Conservation (phyloP, 768 basidiomycete genomes). For the Paxillus rubicundulus region DNA sequence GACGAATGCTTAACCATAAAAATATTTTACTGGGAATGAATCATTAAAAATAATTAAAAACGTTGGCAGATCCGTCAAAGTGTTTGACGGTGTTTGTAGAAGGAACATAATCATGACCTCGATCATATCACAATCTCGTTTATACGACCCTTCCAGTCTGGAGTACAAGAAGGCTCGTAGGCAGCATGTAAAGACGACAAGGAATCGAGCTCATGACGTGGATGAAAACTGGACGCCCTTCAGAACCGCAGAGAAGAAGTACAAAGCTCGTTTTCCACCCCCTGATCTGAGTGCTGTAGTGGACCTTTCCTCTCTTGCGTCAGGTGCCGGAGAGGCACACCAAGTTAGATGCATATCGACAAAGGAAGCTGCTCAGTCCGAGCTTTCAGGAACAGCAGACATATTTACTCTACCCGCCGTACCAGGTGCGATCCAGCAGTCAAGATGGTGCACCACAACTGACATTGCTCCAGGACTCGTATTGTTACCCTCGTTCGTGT, state of each 20-base stretch:
- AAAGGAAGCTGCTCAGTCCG: neutral
- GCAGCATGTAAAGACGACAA: conserved; percentile 59
- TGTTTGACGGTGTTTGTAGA: conserved; percentile 30
- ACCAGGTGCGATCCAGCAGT: conserved; percentile 35
- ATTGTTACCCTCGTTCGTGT: conserved; percentile 73
- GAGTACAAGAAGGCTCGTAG: conserved; percentile 61
- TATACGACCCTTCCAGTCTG: conserved; percentile 45
- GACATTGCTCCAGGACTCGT: conserved; percentile 67
- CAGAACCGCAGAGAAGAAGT: conserved; percentile 74
- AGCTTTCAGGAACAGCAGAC: neutral
- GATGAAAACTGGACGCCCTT: conserved; percentile 72
- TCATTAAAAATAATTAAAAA: neutral
- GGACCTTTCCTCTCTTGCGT: conserved; percentile 52
- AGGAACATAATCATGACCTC: conserved; percentile 6
- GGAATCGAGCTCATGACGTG: conserved; percentile 42
- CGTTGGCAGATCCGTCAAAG: too few relatives aligned
- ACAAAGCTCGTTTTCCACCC: conserved; percentile 76
- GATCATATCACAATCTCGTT: conserved; percentile 7
- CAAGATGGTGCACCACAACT: neutral
- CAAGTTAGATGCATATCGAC: conserved; percentile 3
- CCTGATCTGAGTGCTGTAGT: conserved; percentile 69
- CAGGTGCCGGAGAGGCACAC: neutral
- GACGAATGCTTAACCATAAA: conserved; percentile 8
- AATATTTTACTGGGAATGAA: neutral
- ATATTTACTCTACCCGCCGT: conserved; percentile 29